Evolutionary conservation across 768 basidiomycete genomes (phyloP).

Genomic region (Hebeloma cylindrosporum): DNA sequence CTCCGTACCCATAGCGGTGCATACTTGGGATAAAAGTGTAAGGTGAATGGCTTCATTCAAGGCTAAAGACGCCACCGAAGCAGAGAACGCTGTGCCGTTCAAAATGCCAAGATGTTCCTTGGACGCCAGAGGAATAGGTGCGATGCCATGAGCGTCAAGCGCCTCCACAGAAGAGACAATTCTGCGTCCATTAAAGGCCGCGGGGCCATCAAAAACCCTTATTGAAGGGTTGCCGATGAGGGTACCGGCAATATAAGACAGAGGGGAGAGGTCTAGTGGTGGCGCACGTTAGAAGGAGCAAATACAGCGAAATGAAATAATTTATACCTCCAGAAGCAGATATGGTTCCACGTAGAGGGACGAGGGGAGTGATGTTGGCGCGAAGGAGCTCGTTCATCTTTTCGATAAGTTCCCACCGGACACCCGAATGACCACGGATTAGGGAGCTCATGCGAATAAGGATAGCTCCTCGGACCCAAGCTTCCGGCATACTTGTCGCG

Average conservation of each 20-base stretch:
- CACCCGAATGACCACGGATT: constrained; percentile 84
- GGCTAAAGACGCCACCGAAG: constrained; percentile 74
- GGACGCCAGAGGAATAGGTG: constrained; percentile 64
- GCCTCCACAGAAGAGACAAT: constrained; percentile 59
- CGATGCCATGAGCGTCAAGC: constrained; percentile 56
- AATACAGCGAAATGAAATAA: constrained; percentile 6
- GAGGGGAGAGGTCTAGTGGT: constrained; percentile 63
- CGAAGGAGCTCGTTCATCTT: constrained; percentile 73
- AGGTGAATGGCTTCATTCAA: constrained; percentile 71
- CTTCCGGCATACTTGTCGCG: constrained; percentile 75
- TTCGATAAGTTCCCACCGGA: constrained; percentile 77
- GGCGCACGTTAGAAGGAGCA: constrained; percentile 11
- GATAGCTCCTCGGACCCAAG: constrained; percentile 88
- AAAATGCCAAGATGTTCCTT: constrained; percentile 82
- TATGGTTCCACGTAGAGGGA: constrained; percentile 82
- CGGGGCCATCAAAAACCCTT: constrained; percentile 61
- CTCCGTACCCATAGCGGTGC: constrained; percentile 84
- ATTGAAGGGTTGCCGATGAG: constrained; percentile 81
- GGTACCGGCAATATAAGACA: constrained; percentile 82
- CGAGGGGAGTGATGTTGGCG: constrained; percentile 73
- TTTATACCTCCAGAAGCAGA: constrained; percentile 73
- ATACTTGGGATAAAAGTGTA: constrained; percentile 63
- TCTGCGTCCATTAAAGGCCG: constrained; percentile 46
- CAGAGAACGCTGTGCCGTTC: constrained; percentile 86
- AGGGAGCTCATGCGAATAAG: constrained; percentile 87